Base-by-base conservation (phyloP, 169 alveolate species). In the Cyclospora cayetanensis region DNA sequence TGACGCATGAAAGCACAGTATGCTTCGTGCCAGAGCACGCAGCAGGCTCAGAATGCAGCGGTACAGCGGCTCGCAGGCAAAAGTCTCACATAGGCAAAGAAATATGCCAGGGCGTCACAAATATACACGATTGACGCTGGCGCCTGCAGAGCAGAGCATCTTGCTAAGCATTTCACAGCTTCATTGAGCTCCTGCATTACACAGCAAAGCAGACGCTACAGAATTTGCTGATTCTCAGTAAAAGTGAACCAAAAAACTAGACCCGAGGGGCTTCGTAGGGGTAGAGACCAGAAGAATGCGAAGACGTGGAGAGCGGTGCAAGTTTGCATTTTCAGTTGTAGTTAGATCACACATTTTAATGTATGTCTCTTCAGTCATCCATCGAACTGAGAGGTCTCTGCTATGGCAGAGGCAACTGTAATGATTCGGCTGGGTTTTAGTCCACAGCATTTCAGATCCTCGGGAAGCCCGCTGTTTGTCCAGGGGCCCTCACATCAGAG, bases 391-490 rank as follows among this genome's bases (percentile, higher is more conserved):
- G 31, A 76, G 65, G n/a, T n/a, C 41, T 76, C 86, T 7, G 86
- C 86, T 7, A 76, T 35, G 42, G 66, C 55, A 4, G 86, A 76
- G 1, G 42, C 86, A 25, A 11, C 86, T 31, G 41, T 41, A 42
- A 76, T 20, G 15, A 76, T 50, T 41, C 86, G 86, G 63, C 86
- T 65, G n/a, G n/a, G n/a, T n/a, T n/a, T n/a, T n/a, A n/a, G n/a
- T n/a, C n/a, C n/a, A n/a, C n/a, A n/a, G n/a, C n/a, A n/a, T n/a
- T n/a, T n/a, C n/a, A n/a, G n/a, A n/a, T n/a, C n/a, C n/a, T n/a
- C n/a, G n/a, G n/a, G n/a, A n/a, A n/a, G n/a, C n/a, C n/a, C n/a
- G n/a, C n/a, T n/a, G n/a, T n/a, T n/a, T n/a, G n/a, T n/a, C n/a
- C n/a, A n/a, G n/a, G n/a, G n/a, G n/a, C n/a, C n/a, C n/a, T n/a